Conservation (phyloP, 805 yeast genomes). For the Myxozyma melibiosi region DNA sequence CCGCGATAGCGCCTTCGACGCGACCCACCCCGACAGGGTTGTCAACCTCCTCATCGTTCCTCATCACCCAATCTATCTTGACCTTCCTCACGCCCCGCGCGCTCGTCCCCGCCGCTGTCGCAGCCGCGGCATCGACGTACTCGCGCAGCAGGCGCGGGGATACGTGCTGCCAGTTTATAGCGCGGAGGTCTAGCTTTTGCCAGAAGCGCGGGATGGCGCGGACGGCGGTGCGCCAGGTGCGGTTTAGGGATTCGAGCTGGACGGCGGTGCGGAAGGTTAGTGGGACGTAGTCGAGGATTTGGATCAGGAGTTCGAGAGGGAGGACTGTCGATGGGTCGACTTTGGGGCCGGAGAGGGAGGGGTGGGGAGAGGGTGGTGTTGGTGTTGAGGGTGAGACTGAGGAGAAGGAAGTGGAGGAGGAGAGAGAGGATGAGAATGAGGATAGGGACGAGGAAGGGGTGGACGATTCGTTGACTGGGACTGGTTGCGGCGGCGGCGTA, state of each 20-base stretch:
- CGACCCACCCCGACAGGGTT: background rate
- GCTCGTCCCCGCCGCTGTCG: too few relatives aligned
- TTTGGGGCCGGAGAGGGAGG: too few relatives aligned
- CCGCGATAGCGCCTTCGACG: background rate
- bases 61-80: slow-evolving; percentile 8
- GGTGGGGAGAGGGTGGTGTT: too few relatives aligned
- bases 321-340: slow-evolving; percentile 18
- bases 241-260: slow-evolving; percentile 7
- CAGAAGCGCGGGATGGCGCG: slow-evolving; percentile 10
- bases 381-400: too few relatives aligned
- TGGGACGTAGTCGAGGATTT: slow-evolving; percentile 12
- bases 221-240: slow-evolving; percentile 14
- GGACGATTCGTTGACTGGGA: background rate
- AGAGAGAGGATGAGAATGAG: background rate
- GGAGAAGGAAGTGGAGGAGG: too few relatives aligned
- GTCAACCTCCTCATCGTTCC: background rate
- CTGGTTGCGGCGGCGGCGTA: too few relatives aligned
- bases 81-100: background rate
- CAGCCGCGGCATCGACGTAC: slow-evolving; percentile 9
- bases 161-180: slow-evolving; percentile 2
- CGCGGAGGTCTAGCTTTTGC: slow-evolving; percentile 3
- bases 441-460: background rate
- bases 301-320: slow-evolving; percentile 14
- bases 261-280: slow-evolving; percentile 14
- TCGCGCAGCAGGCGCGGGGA: background rate